phyloP scores from a whole-genome alignment of 768 basidiomycete genomes.

The Amanita fuliginea region DNA sequence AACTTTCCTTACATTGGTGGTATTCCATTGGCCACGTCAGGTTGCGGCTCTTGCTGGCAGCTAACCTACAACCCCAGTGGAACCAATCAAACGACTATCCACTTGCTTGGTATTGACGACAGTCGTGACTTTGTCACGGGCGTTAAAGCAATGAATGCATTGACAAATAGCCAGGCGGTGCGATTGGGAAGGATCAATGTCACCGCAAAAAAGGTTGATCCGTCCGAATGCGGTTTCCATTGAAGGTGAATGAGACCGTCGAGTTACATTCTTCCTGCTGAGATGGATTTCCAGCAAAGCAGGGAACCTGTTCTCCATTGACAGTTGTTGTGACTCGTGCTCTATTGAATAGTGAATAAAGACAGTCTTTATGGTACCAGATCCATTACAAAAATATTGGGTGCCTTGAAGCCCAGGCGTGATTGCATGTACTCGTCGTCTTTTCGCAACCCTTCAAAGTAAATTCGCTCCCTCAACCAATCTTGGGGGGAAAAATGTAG shows the following conservation, averaged over 20 bases:
- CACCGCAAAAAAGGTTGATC: slow-evolving; percentile 12
- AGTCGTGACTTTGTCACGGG: slow-evolving; percentile 15
- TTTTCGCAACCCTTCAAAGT: slow-evolving; percentile 53
- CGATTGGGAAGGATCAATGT: slow-evolving; percentile 16
- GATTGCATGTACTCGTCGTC: slow-evolving; percentile 47
- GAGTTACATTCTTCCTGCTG: not conserved
- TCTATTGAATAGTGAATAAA: not conserved
- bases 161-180: slow-evolving; percentile 19
- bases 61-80: slow-evolving; percentile 26
- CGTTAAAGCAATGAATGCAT: slow-evolving; percentile 20
- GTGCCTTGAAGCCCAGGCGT: slow-evolving; percentile 66
- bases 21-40: slow-evolving; percentile 30
- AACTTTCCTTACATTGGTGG: slow-evolving; percentile 45
- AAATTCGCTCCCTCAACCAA: slow-evolving; percentile 66
- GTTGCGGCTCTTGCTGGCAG: slow-evolving; percentile 47
- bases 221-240: slow-evolving; percentile 16
- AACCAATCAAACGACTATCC: slow-evolving; percentile 21
- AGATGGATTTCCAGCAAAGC: no score
- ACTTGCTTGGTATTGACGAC: slow-evolving; percentile 34
- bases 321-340: not conserved
- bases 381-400: slow-evolving; percentile 72
- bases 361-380: slow-evolving; percentile 25
- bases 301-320: no score
- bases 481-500: slow-evolving; percentile 28
- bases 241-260: not conserved